Evolutionary conservation across 2,329 filamentous ascomycete species (phyloP).

Genomic region (Bipolaris cookei): DNA sequence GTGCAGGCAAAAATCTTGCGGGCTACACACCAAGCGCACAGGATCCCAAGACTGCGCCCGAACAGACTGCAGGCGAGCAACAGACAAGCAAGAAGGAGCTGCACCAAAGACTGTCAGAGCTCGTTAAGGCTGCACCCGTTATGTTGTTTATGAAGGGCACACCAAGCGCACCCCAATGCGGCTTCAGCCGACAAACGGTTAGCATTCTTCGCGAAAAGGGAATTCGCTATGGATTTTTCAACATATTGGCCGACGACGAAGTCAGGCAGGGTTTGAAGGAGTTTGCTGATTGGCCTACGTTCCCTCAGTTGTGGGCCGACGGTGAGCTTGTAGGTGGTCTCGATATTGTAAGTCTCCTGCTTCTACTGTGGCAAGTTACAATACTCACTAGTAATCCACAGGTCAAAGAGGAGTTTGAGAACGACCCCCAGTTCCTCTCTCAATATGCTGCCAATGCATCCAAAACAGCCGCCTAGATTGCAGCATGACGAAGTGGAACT

Average conservation of each 20-base stretch:
- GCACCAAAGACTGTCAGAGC: conserved; percentile 76
- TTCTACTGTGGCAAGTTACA: not conserved
- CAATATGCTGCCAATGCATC: conserved; percentile 63
- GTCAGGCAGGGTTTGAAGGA: conserved; percentile 96
- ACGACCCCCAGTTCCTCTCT: conserved; percentile 80
- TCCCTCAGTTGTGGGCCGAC: conserved; percentile 89
- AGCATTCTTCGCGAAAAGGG: conserved; percentile 83
- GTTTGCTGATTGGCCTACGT: conserved; percentile 98
- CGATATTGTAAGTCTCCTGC: conserved; percentile 78
- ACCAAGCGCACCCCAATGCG: conserved; percentile 83
- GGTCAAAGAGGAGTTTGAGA: conserved; percentile 93
- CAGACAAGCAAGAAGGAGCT: conserved; percentile 77
- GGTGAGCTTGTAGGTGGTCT: conserved; percentile 91
- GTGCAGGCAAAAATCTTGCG: conserved; percentile 51
- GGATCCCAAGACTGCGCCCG: conserved; percentile 56
- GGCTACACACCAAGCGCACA: conserved; percentile 53
- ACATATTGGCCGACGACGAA: conserved; percentile 96
- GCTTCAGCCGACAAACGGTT: conserved; percentile 91
- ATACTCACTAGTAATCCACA: conserved; percentile 50
- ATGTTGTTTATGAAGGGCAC: conserved; percentile 99
- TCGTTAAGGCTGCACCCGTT: conserved; percentile 93
- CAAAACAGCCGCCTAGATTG: conserved; percentile 7
- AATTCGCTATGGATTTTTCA: conserved; percentile 98
- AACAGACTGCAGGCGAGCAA: conserved; percentile 47
- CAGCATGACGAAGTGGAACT: not conserved